Base-by-base conservation (phyloP, 2,329 filamentous ascomycete species). In the Coniochaeta ligniaria region DNA sequence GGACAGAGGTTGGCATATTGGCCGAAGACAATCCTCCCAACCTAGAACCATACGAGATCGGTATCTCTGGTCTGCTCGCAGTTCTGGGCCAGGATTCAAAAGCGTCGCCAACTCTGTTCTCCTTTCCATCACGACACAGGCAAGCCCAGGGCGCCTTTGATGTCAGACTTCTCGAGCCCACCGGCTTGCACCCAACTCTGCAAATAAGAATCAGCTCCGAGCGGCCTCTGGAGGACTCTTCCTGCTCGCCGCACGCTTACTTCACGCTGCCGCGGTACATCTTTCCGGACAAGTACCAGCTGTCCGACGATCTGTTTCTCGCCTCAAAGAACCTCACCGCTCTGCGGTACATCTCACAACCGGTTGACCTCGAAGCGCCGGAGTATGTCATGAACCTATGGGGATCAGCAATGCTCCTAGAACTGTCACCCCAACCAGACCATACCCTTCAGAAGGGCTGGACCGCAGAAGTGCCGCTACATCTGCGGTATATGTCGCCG, bases 331-430 rank as follows among this genome's bases (percentile, higher is more conserved):
- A 96, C 69, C 81, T 97, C 22, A 79, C 81, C 2, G 78, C 83
- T 1, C 76, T 96, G 45, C 86, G 82, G 52, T 85, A 88, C 64
- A 82, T 91, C 16, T 86, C 86, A 28, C 83, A 90, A 14, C 90
- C 91, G 22, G 90, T 93, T 7, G 93, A 98, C 66, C 86, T 98
- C 59, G 94, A 98, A 76, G 92, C 92, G 0, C 94, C 94, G 1
- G 88, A 89, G 67, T 98, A 96, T 78, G 85, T 87, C 1, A 82
- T 92, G 33, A 70, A 81, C 7, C 74, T 80, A 35, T 97, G 94
- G 94, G 94, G 94, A 6, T 93, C 89, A 0, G 85, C 83, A 17
- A 80, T 92, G 17, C 80, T 97, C 5, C 75, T 97, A 22, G 87
- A 95, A 70, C 80, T 98, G 43, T 83, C 84, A 0, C 78, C 81